Percentiles rank a stretch among this genome's conserved stretches.
Evolutionary conservation across 2,329 filamentous ascomycete species (phyloP).

Genomic region (Metarhizium rileyi): DNA sequence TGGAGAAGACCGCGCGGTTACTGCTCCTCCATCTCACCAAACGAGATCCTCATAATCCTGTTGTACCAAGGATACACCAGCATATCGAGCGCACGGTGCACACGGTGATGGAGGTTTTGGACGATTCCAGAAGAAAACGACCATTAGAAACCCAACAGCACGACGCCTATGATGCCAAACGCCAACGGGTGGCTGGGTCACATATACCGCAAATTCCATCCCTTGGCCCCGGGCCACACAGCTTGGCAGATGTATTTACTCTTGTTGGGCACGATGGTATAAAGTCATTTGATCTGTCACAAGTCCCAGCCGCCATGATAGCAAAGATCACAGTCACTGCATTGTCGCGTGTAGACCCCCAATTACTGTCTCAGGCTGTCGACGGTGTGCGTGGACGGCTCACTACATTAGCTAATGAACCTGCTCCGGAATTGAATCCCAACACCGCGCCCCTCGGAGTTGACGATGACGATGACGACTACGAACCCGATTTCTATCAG

Average conservation of each 20-base stretch:
- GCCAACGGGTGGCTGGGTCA: conserved; percentile 52
- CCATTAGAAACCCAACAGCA: conserved; percentile 59
- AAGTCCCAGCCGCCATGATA: conserved; percentile 65
- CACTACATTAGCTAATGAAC: conserved; percentile 32
- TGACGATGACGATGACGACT: conserved; percentile 76
- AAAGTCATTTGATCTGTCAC: conserved; percentile 72
- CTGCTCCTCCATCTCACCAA: conserved; percentile 76
- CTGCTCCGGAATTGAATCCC: conserved; percentile 40
- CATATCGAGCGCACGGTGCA: conserved; percentile 77
- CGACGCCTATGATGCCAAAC: conserved; percentile 71
- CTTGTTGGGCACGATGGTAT: conserved; percentile 64
- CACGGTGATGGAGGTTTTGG: conserved; percentile 66
- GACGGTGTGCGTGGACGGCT: conserved; percentile 49
- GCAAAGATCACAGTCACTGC: conserved; percentile 75
- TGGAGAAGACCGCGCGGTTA: conserved; percentile 86
- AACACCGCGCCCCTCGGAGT: conserved; percentile 54
- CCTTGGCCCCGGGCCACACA: conserved; percentile 65
- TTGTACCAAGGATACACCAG: conserved; percentile 71
- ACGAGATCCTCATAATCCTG: conserved; percentile 72
- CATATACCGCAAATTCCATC: conserved; percentile 50
- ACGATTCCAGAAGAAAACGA: conserved; percentile 72
- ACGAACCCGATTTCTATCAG: conserved; percentile 77
- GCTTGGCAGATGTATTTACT: conserved; percentile 76
- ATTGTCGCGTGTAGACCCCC: conserved; percentile 60
- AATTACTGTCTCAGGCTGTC: conserved; percentile 62